These are phyloP conservation scores for Lepiota brunneoincarnata DNA, from an alignment of 768 basidiomycete genomes.

Conservation along the genomic window DNA sequence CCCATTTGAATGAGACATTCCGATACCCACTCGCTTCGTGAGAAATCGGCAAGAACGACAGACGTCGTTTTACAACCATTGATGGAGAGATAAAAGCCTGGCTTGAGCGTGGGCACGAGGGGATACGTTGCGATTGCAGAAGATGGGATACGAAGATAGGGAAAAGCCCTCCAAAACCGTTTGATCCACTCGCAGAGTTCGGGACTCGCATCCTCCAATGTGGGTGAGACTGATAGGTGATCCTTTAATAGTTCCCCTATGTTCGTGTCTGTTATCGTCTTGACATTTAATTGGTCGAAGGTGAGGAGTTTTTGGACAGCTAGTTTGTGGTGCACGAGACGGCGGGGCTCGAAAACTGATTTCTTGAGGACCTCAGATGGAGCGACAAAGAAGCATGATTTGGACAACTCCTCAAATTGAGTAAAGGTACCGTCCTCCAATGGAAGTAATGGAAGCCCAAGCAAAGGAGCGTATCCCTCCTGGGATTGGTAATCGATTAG, in stretches of 20 bases:
- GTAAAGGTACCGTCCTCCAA: slow-evolving; percentile 31
- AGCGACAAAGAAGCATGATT: slow-evolving; percentile 25
- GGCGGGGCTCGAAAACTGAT: slow-evolving; percentile 21
- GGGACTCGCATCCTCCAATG: neutral
- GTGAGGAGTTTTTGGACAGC: neutral
- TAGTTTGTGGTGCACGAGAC: neutral
- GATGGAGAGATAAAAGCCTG: slow-evolving; percentile 29
- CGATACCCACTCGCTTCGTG: slow-evolving; percentile 21
- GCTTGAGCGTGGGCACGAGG: slow-evolving; percentile 28
- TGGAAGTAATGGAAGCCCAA: slow-evolving; percentile 33
- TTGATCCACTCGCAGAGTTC: slow-evolving; percentile 21
- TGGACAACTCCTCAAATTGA: slow-evolving; percentile 17
- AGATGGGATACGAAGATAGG: slow-evolving; percentile 9
- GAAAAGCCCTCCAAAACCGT: slow-evolving; percentile 29
- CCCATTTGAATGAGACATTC: slow-evolving; percentile 24
- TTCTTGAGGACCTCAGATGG: slow-evolving; percentile 11
- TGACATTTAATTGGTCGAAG: neutral
- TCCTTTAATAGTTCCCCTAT: slow-evolving; percentile 7
- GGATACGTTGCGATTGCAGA: slow-evolving; percentile 25
- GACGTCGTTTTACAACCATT: slow-evolving; percentile 21
- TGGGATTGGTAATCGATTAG: slow-evolving; percentile 22
- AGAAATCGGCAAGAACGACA: slow-evolving; percentile 22
- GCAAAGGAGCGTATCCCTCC: slow-evolving; percentile 15
- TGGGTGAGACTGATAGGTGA: neutral
- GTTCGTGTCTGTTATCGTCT: neutral